These are phyloP conservation scores for Debaryomycetaceae sp. DNA, from an alignment of 1,139 yeast genomes.

Conservation along the genomic window DNA sequence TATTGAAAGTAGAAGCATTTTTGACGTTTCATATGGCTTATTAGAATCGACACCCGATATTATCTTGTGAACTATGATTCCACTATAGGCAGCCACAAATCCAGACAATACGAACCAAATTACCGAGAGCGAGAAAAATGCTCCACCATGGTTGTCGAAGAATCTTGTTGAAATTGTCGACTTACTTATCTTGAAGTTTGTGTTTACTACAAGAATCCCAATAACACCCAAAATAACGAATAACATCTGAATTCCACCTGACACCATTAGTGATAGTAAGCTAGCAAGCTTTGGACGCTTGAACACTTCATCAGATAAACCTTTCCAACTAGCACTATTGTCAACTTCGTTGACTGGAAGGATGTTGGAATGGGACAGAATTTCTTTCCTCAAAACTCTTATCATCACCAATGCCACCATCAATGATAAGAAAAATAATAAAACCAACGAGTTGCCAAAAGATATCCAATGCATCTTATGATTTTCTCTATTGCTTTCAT, in stretches of 20 bases:
- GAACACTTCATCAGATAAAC: conserved; percentile 52
- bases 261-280: conserved; percentile 53
- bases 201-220: conserved; percentile 51
- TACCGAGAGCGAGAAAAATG: conserved; percentile 59
- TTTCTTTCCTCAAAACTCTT: conserved; percentile 44
- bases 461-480: conserved; percentile 69
- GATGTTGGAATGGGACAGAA: conserved; percentile 21
- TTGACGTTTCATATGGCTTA: conserved; percentile 17
- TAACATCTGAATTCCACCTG: conserved; percentile 71
- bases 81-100: conserved; percentile 66
- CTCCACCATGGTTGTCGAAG: conserved; percentile 60
- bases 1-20: conserved; percentile 33
- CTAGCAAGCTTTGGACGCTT: conserved; percentile 46
- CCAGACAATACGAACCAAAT: conserved; percentile 67
- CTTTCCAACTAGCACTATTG: conserved; percentile 42
- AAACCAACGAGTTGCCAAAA: conserved; percentile 59
- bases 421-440: conserved; percentile 55
- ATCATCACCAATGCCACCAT: conserved; percentile 62
- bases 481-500: conserved; percentile 43
- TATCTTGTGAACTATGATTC: conserved; percentile 57
- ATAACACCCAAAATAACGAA: conserved; percentile 64
- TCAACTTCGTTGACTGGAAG: conserved; percentile 13
- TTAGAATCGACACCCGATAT: conserved; percentile 39
- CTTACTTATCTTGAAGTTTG: conserved; percentile 21
- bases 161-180: conserved; percentile 21